Base-by-base conservation (phyloP, 805 yeast genomes). In the Candida ipomoeae region DNA sequence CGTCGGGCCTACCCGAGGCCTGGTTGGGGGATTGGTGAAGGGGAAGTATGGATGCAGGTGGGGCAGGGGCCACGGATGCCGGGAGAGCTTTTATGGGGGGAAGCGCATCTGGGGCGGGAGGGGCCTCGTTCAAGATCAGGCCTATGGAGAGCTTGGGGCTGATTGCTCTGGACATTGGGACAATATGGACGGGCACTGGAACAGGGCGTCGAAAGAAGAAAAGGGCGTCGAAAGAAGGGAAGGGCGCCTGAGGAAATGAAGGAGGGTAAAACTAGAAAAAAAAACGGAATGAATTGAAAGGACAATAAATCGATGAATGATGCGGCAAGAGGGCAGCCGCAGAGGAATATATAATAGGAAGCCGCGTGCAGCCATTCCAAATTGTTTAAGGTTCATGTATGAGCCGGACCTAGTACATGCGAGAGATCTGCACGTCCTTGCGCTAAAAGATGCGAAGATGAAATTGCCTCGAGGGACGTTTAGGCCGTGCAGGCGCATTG, bases 121-220 rank as follows among this genome's bases (percentile, higher is more conserved):
- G 45, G 21, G 43, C 46, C 13, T 40, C 52, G 17, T 53, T 53
- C 29, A 53, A 43, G 11, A 53, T 47, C 55, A 53, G 51, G 34
- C 51, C 37, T 11, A 53, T 50, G 14, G 54, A 38, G 29, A 47
- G 44, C 41, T 38, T 50, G 34, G 51, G 51, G 34, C 53, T 46
- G 35, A 42, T 49, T 36, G 34, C 40, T 35, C 23, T 21, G 29
- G 46, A 35, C 46, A 44, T 44, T 37, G 40, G 40, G 26, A 26
- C 21, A 14, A 5, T 11, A 18, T 11, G 15, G 6, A 17, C 11
- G 8, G 21, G 23, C n/a, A 20, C n/a, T n/a, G n/a, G 26, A 23
- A 6, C 6, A 6, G 11, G 29, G 31, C 31, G 29, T 21, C 31
- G 15, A 10, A 14, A 15, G 17, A 20, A 17, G 26, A 23, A 6